These are phyloP conservation scores for Coemansia sp. DNA, from an alignment of 192 early-diverging fungal species.

Conservation along the genomic window DNA sequence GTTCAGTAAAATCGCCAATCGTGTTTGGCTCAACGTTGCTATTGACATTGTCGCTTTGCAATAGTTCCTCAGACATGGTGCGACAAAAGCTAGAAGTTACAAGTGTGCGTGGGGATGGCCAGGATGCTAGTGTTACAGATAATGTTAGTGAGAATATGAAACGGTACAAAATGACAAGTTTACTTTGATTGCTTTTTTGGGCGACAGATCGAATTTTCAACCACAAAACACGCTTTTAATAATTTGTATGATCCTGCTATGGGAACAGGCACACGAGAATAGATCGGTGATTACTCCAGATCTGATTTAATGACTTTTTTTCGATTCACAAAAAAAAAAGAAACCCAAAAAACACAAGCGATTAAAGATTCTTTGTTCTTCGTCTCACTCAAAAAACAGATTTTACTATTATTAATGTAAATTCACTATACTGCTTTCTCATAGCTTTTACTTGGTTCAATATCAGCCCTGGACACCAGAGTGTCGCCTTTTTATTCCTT, in stretches of 20 bases:
- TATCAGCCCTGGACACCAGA: constrained; percentile 3
- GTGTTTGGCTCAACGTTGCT: neutral
- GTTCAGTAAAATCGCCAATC: neutral
- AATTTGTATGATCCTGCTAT: too few species aligned
- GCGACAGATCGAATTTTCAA: too few species aligned
- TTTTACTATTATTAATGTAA: constrained; percentile 2
- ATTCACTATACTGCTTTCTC: constrained; percentile 3
- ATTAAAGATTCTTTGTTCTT: neutral
- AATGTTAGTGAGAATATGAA: neutral
- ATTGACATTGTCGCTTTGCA: neutral
- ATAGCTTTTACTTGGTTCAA: neutral
- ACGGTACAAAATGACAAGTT: neutral
- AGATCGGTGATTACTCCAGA: too few species aligned
- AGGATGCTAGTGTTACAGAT: constrained; percentile 4
- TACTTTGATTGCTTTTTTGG: too few species aligned
- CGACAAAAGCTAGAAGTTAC: neutral
- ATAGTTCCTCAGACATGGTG: neutral
- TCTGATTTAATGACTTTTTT: neutral
- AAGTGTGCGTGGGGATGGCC: neutral
- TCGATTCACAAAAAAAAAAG: neutral
- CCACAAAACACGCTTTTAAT: too few species aligned
- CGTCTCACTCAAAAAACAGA: neutral
- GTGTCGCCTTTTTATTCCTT: neutral
- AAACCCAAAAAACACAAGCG: too few species aligned
- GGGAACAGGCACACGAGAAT: too few species aligned